These are phyloP conservation scores for Fulvia fulva DNA, from an alignment of 2,329 filamentous ascomycete genomes.

Conservation along the genomic window DNA sequence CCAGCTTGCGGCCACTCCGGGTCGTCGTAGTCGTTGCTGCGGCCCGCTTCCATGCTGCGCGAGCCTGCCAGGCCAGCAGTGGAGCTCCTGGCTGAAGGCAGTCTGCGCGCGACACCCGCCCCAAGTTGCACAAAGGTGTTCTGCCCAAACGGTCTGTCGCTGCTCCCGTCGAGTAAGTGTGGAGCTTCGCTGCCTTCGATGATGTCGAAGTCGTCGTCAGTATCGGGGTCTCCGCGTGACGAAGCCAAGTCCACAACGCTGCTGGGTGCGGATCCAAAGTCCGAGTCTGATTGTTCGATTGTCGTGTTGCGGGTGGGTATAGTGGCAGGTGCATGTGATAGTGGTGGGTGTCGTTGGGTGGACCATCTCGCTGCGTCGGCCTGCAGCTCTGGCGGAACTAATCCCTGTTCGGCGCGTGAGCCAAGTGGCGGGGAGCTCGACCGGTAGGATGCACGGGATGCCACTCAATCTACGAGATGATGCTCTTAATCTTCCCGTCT, in stretches of 20 bases:
- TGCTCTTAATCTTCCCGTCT: too few relatives aligned
- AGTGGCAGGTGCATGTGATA: not conserved
- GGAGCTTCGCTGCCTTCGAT: constrained; percentile 15
- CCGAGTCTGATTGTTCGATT: not conserved
- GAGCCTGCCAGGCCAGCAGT: constrained; percentile 8
- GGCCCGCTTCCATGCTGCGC: constrained; percentile 28
- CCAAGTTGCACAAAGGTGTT: not conserved
- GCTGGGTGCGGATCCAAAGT: constrained; percentile 5
- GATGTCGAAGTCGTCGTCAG: constrained; percentile 17
- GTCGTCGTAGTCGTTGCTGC: constrained; percentile 69
- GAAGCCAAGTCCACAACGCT: constrained; percentile 12
- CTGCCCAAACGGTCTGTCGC: not conserved
- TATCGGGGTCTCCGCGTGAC: not conserved
- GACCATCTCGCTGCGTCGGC: not conserved
- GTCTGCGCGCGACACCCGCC: not conserved
- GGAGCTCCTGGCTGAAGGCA: not conserved
- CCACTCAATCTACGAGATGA: too few relatives aligned
- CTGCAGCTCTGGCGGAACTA: not conserved
- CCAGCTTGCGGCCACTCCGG: constrained; percentile 65
- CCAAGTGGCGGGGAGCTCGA: not conserved
- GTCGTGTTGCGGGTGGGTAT: not conserved
- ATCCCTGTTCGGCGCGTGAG: not conserved
- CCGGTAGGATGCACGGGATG: not conserved
- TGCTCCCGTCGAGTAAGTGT: not conserved
- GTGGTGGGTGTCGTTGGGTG: not conserved